A percentile compares a stretch with the other conserved stretches of the same genome.
These are phyloP conservation scores for Babesia gibsoni DNA, from an alignment of 169 alveolate species.

Conservation along the genomic window DNA sequence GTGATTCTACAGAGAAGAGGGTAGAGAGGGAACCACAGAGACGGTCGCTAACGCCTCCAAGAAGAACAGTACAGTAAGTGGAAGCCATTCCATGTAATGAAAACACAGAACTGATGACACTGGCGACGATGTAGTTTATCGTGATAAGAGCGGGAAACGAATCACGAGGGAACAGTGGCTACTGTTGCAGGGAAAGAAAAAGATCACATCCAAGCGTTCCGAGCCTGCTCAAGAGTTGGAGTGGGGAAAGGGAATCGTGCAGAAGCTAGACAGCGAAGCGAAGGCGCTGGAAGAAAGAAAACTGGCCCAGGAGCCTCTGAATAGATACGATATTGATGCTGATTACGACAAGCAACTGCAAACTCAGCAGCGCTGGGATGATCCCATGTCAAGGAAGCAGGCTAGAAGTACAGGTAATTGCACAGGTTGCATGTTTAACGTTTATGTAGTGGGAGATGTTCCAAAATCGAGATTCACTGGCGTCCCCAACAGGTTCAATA, in stretches of 20 bases:
- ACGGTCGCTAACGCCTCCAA: constrained; percentile 53
- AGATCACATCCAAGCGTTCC: not conserved
- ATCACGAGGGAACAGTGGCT: constrained; percentile 57
- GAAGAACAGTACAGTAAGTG: constrained; percentile 40
- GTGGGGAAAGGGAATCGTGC: constrained; percentile 66
- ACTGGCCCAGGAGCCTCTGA: constrained; percentile 31
- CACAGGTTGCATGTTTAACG: no score
- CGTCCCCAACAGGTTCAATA: constrained; percentile 87
- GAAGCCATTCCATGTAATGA: not conserved
- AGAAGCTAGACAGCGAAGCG: constrained; percentile 39
- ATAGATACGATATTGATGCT: constrained; percentile 53
- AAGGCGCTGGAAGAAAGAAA: constrained; percentile 27
- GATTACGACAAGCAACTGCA: constrained; percentile 48
- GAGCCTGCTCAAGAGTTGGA: constrained; percentile 35
- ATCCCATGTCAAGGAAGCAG: constrained; percentile 16
- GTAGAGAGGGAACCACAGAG: not conserved
- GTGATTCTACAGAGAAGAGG: not conserved
- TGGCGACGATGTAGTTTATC: constrained; percentile 62
- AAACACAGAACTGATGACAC: not conserved
- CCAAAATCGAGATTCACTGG: constrained; percentile 85
- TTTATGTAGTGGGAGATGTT: constrained; percentile 27
- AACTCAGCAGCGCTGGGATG: constrained; percentile 39
- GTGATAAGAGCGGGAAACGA: constrained; percentile 56
- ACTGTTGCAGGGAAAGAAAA: constrained; percentile 14
- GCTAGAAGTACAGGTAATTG: no score